Evolutionary conservation across 148 eudicot genomes (phyloP).

Genomic region (Euryodendron excelsum): DNA sequence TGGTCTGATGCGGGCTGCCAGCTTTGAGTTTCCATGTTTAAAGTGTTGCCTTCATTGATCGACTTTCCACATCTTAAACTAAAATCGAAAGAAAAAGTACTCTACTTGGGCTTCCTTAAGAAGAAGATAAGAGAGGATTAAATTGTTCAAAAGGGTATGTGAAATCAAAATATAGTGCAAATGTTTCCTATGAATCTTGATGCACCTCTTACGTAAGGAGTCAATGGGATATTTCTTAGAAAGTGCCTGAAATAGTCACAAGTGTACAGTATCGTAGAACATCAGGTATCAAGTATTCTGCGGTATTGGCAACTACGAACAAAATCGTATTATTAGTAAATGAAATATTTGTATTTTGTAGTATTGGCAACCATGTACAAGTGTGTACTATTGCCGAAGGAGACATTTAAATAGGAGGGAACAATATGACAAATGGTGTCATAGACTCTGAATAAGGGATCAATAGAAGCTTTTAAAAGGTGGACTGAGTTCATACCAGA

Average conservation of each 20-base stretch:
- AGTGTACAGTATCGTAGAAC: background rate
- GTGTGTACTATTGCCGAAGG: background rate
- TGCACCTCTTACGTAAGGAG: background rate
- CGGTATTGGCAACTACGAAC: background rate
- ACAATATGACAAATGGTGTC: background rate
- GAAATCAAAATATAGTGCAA: no score
- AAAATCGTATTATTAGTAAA: no score
- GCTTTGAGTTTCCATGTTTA: background rate
- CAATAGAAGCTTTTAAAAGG: background rate
- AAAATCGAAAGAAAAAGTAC: background rate
- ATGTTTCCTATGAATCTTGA: conserved; percentile 1
- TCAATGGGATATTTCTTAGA: background rate
- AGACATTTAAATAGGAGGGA: background rate
- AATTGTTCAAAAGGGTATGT: background rate
- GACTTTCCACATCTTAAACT: background rate
- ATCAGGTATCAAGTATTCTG: background rate
- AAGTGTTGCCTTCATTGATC: background rate
- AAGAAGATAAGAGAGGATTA: background rate
- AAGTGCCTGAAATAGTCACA: background rate
- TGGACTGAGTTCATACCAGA: background rate
- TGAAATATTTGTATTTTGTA: background rate
- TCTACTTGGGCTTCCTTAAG: background rate
- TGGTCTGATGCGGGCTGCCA: background rate
- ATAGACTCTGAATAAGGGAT: background rate
- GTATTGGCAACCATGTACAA: background rate